Percentiles rank a stretch among this genome's conserved stretches.
Conservation (phyloP, 2,329 filamentous ascomycete genomes). For the Clarireedia sp. region DNA sequence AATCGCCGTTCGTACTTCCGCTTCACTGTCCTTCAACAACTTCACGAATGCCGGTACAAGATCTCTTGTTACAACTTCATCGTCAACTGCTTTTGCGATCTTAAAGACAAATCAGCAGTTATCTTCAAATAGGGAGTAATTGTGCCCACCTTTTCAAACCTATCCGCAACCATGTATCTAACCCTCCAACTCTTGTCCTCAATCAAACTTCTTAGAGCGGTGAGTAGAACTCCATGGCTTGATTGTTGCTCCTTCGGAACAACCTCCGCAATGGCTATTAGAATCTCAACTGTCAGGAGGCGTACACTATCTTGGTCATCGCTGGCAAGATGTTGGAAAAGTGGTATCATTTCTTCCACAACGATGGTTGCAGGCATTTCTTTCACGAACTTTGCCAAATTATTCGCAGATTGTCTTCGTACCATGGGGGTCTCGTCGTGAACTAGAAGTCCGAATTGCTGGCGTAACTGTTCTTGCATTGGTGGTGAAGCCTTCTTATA, state of each 20-base stretch:
- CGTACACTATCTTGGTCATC: conserved; percentile 98
- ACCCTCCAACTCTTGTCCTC: conserved; percentile 99
- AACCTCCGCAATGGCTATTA: conserved; percentile 93
- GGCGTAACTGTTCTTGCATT: conserved; percentile 84
- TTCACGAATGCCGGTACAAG: conserved; percentile 96
- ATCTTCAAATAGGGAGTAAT: background rate
- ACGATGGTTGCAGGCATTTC: conserved; percentile 88
- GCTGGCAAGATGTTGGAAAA: conserved; percentile 92
- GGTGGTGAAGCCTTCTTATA: conserved; percentile 83
- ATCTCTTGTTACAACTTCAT: conserved; percentile 89
- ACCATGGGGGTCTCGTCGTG: conserved; percentile 99
- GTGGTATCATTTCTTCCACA: conserved; percentile 97
- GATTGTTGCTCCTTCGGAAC: conserved; percentile 97
- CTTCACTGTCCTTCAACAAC: conserved; percentile 94
- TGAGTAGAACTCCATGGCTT: conserved; percentile 87
- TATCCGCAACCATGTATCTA: conserved; percentile 97
- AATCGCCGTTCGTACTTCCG: conserved; percentile 93
- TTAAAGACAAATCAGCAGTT: conserved; percentile 32
- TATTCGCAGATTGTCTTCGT: conserved; percentile 89
- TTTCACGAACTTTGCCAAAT: conserved; percentile 95
- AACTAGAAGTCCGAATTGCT: conserved; percentile 87
- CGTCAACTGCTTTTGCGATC: conserved; percentile 97
- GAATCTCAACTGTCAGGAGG: conserved; percentile 88
- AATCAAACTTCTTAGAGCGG: conserved; percentile 84
- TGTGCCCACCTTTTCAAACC: conserved; percentile 78